These are phyloP conservation scores for Coffea humblotiana DNA, from an alignment of 305 asterid species.

Conservation along the genomic window DNA sequence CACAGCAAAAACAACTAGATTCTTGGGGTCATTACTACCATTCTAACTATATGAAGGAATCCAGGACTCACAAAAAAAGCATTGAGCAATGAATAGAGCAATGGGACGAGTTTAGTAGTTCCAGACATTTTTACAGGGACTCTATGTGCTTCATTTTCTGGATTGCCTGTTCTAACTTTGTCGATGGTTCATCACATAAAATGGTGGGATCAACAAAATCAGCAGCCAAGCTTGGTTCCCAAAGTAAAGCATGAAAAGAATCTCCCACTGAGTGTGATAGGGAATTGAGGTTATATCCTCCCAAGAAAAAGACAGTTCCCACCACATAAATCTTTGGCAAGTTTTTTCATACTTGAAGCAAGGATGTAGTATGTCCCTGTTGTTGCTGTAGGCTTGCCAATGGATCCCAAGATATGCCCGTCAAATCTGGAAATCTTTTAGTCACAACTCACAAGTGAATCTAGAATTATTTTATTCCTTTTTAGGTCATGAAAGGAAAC, in stretches of 20 bases:
- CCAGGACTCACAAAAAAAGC: neutral
- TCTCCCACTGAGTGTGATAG: slow-evolving; percentile 84
- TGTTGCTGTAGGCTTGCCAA: slow-evolving; percentile 78
- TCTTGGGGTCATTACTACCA: too few relatives aligned
- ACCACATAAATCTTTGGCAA: slow-evolving; percentile 70
- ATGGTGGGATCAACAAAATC: slow-evolving; percentile 63
- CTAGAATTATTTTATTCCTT: neutral
- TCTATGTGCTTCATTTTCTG: slow-evolving; percentile 60
- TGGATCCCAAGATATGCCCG: slow-evolving; percentile 91
- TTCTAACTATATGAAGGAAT: neutral
- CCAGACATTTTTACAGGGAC: slow-evolving; percentile 44
- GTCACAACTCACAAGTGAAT: neutral
- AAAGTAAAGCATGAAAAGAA: slow-evolving; percentile 78
- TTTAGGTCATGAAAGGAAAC: too few relatives aligned
- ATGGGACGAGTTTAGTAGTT: too few relatives aligned
- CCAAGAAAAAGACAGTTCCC: slow-evolving; percentile 87
- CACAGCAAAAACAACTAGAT: too few relatives aligned
- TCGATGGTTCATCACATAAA: slow-evolving; percentile 75
- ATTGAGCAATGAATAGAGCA: neutral
- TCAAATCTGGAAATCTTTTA: slow-evolving; percentile 55
- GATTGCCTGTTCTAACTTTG: slow-evolving; percentile 70
- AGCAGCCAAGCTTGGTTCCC: slow-evolving; percentile 69
- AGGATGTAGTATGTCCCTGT: slow-evolving; percentile 90
- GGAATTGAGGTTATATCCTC: slow-evolving; percentile 77
- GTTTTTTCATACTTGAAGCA: slow-evolving; percentile 67